phyloP scores from a whole-genome alignment of 2,329 filamentous ascomycete genomes.

The Aspergillus piperis region DNA sequence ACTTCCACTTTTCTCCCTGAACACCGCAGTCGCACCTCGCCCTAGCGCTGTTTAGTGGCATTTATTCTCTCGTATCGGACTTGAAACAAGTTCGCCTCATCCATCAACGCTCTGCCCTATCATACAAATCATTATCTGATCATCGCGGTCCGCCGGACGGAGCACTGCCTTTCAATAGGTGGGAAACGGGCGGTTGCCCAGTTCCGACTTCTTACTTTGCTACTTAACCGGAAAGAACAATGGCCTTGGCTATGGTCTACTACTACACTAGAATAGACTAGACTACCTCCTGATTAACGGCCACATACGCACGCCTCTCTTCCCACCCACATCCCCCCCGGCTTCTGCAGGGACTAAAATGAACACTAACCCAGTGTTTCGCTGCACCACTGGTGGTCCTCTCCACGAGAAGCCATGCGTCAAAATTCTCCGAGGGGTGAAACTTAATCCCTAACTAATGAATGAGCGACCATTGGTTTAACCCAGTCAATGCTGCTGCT shows the following conservation, averaged over 20 bases:
- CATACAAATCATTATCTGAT: conserved; percentile 8
- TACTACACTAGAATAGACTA: no score
- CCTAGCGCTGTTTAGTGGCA: not conserved
- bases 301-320: no score
- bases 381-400: not conserved
- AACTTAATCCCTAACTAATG: not conserved
- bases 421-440: conserved; percentile 6
- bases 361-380: not conserved
- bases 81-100: conserved; percentile 9
- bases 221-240: not conserved
- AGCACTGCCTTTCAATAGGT: not conserved
- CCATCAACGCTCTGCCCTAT: not conserved
- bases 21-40: not conserved
- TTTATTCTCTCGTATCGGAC: not conserved
- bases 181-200: not conserved
- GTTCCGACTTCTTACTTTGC: not conserved
- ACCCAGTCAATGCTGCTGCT: not conserved
- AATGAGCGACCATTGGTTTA: not conserved
- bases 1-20: not conserved
- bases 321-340: not conserved
- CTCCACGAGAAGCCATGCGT: conserved; percentile 4
- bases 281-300: not conserved
- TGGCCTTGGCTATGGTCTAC: not conserved
- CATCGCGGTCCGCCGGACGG: not conserved
- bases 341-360: conserved; percentile 2